Evolutionary conservation across 2,329 filamentous ascomycete genomes (phyloP).

Genomic region (Verticillium tricorpus): DNA sequence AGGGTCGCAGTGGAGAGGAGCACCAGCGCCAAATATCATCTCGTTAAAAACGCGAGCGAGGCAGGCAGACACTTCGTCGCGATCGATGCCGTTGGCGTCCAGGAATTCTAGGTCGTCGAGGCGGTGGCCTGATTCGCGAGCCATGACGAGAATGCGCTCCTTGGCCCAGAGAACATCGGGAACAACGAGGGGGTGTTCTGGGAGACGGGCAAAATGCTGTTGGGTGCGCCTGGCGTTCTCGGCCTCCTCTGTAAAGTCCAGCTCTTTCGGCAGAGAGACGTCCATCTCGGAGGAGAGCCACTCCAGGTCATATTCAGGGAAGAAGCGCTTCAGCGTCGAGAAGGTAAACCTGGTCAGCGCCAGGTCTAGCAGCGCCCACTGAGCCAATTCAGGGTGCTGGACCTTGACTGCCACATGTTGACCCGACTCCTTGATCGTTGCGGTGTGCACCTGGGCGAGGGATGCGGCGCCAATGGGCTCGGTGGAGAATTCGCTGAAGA

Average conservation of each 20-base stretch:
- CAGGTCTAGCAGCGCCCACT: slow-evolving; percentile 87
- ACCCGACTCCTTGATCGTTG: slow-evolving; percentile 74
- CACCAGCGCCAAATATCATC: slow-evolving; percentile 92
- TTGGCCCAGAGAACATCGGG: slow-evolving; percentile 88
- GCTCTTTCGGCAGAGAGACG: slow-evolving; percentile 79
- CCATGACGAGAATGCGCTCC: slow-evolving; percentile 90
- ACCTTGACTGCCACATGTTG: slow-evolving; percentile 94
- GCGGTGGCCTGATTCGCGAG: slow-evolving; percentile 79
- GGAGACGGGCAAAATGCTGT: slow-evolving; percentile 73
- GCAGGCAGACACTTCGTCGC: slow-evolving; percentile 91
- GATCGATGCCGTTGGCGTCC: slow-evolving; percentile 80
- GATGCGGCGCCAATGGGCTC: slow-evolving; percentile 88
- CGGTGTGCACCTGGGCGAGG: slow-evolving; percentile 89
- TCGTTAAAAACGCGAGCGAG: slow-evolving; percentile 95
- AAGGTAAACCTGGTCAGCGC: slow-evolving; percentile 86
- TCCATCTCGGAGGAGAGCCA: slow-evolving; percentile 97
- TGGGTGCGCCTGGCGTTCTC: slow-evolving; percentile 76
- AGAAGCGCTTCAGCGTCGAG: slow-evolving; percentile 82
- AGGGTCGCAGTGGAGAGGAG: slow-evolving; percentile 92
- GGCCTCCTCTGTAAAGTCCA: slow-evolving; percentile 85
- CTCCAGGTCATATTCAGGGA: slow-evolving; percentile 95
- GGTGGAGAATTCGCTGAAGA: slow-evolving; percentile 79
- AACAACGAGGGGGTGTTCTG: slow-evolving; percentile 76
- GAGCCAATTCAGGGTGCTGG: slow-evolving; percentile 83
- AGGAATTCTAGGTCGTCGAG: slow-evolving; percentile 87